A percentile compares a stretch with the other conserved stretches of the same genome.
phyloP scores from a whole-genome alignment of 1,284 basidiomycete species.

The Ceratobasidium sp. region DNA sequence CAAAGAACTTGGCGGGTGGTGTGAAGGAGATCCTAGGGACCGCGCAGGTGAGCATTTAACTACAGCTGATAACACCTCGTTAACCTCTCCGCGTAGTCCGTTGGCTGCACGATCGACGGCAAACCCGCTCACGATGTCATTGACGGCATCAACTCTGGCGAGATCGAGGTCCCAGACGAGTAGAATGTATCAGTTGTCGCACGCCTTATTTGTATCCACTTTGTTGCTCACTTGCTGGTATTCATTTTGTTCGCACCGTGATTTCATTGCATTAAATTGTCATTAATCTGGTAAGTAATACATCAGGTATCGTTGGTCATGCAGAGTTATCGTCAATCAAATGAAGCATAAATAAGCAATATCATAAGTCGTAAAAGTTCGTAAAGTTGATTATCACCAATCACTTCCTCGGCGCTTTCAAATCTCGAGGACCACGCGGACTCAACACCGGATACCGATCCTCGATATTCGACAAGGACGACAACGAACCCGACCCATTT shows the following conservation, averaged over 20 bases:
- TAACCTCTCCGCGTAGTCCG: slow-evolving; percentile 59
- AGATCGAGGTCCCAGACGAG: slow-evolving; percentile 95
- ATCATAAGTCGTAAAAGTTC: slow-evolving; percentile 17
- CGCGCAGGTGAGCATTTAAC: slow-evolving; percentile 71
- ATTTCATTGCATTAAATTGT: background rate
- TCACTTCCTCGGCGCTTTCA: background rate
- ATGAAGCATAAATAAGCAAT: background rate
- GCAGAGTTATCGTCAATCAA: background rate
- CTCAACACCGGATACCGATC: slow-evolving; percentile 24
- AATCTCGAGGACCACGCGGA: background rate
- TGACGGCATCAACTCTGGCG: slow-evolving; percentile 95
- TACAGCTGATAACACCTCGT: background rate
- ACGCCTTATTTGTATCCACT: slow-evolving; percentile 41
- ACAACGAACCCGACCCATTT: background rate
- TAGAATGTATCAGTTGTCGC: slow-evolving; percentile 63
- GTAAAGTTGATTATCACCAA: background rate
- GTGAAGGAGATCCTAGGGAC: slow-evolving; percentile 97
- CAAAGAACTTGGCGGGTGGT: slow-evolving; percentile 90
- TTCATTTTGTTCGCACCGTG: slow-evolving; percentile 34
- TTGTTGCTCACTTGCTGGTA: slow-evolving; percentile 39
- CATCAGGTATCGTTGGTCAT: too few relatives aligned
- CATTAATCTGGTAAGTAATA: background rate
- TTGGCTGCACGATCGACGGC: slow-evolving; percentile 98
- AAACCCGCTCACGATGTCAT: slow-evolving; percentile 95
- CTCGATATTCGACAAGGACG: slow-evolving; percentile 31